Percentiles rank a stretch among this genome's conserved stretches.
Evolutionary conservation across 306 rosid genomes (phyloP).

Genomic region (Mimosa bimucronata): DNA sequence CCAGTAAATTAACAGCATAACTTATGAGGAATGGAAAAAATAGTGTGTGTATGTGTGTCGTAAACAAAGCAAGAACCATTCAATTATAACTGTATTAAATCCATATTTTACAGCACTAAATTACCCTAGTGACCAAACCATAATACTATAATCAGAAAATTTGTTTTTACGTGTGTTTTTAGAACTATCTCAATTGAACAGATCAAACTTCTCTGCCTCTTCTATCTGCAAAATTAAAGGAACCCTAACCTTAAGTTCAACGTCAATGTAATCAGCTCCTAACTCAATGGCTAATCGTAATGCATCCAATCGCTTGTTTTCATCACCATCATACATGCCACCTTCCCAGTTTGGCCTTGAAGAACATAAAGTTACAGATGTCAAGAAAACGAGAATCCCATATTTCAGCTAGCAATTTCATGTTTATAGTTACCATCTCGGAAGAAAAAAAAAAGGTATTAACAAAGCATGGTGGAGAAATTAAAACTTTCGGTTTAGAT

Average conservation of each 20-base stretch:
- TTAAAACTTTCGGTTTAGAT: not conserved
- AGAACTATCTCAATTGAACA: constrained; percentile 30
- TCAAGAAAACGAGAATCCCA: not conserved
- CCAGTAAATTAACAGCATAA: not conserved
- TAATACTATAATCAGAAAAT: not conserved
- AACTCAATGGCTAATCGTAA: constrained; percentile 75
- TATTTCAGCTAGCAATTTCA: constrained; percentile 1
- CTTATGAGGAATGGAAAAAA: constrained; percentile 11
- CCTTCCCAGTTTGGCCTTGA: constrained; percentile 89
- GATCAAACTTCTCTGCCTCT: not conserved
- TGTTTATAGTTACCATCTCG: not conserved
- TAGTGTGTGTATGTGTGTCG: not conserved
- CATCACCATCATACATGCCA: constrained; percentile 85
- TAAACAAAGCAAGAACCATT: constrained; percentile 20
- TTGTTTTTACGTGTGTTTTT: not conserved
- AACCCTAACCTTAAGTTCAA: constrained; percentile 78
- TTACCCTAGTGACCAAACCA: constrained; percentile 5
- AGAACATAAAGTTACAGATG: constrained; percentile 32
- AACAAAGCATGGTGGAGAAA: not conserved
- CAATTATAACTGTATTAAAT: constrained; percentile 6
- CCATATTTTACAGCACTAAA: not conserved
- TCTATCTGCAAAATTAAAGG: not conserved
- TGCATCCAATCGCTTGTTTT: constrained; percentile 62
- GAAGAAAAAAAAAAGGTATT: not conserved
- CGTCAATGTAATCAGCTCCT: constrained; percentile 86